Percentiles rank a stretch among this genome's conserved stretches.
These are phyloP conservation scores for Umbelopsis sp. DNA, from an alignment of 192 early-diverging fungal genomes.

Conservation along the genomic window DNA sequence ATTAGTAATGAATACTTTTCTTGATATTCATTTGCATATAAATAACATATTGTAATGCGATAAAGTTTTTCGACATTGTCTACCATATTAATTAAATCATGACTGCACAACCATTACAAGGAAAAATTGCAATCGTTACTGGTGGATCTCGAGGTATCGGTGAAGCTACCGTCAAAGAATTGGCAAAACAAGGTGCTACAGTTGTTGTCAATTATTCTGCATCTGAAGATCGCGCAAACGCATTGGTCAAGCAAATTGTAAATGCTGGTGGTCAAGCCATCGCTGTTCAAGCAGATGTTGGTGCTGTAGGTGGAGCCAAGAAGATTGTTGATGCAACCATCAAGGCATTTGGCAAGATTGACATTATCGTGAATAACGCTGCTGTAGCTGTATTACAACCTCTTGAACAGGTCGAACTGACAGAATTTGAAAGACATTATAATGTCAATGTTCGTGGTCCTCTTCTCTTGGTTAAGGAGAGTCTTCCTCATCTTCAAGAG, in stretches of 20 bases:
- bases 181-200: neutral
- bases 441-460: neutral
- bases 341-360: conserved; percentile 30
- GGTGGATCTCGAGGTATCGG: conserved; percentile 17
- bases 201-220: conserved; percentile 18
- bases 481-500: conserved; percentile 31
- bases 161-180: neutral
- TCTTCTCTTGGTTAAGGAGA: neutral
- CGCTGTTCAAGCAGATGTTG: conserved; percentile 8
- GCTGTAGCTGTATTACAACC: conserved; percentile 20
- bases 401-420: neutral
- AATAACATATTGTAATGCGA: too few relatives aligned
- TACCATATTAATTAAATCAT: neutral
- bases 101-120: neutral
- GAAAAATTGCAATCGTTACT: conserved; percentile 19
- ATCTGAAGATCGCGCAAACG: neutral
- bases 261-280: neutral
- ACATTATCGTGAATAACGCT: conserved; percentile 48
- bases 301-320: neutral
- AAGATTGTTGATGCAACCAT: conserved; percentile 20
- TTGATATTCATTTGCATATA: too few relatives aligned
- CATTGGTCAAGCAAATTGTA: neutral
- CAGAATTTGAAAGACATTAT: neutral
- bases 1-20: too few relatives aligned
- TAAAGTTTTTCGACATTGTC: too few relatives aligned